phyloP scores from a whole-genome alignment of 1,284 basidiomycete species.

The Anthracocystis walkeri region DNA sequence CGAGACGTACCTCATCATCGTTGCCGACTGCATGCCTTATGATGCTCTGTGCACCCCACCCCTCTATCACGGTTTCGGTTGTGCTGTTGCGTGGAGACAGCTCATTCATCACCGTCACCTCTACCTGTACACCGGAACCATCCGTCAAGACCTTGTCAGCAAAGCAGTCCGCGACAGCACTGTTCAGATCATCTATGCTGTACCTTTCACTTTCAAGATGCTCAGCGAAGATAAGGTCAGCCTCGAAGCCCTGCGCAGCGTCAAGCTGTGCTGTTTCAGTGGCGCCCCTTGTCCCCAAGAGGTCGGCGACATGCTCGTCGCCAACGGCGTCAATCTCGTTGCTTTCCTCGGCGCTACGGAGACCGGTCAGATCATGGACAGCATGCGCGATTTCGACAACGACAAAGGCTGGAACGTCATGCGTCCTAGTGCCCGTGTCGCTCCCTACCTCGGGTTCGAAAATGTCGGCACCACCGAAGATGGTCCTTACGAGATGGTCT shows the following conservation, averaged over 20 bases:
- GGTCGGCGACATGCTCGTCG: conserved; percentile 74
- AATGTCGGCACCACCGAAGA: conserved; percentile 32
- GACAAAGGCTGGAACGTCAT: conserved; percentile 78
- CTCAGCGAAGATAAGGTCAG: conserved; percentile 75
- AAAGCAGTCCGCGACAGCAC: conserved; percentile 16
- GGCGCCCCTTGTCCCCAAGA: conserved; percentile 72
- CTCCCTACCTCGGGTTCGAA: conserved; percentile 37
- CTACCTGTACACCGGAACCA: conserved; percentile 36
- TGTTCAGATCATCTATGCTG: conserved; percentile 66
- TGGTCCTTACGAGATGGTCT: conserved; percentile 73
- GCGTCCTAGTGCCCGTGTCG: conserved; percentile 59
- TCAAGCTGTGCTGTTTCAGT: conserved; percentile 74
- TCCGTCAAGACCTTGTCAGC: conserved; percentile 25
- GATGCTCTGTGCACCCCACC: conserved; percentile 38
- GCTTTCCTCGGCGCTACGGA: conserved; percentile 73
- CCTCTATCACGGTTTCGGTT: conserved; percentile 48
- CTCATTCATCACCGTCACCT: conserved; percentile 23
- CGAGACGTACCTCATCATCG: conserved; percentile 21
- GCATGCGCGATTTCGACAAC: conserved; percentile 72
- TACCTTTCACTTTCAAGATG: conserved; percentile 72
- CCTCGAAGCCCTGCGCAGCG: conserved; percentile 71
- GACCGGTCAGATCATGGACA: conserved; percentile 70
- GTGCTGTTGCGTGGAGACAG: conserved; percentile 35
- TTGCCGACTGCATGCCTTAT: conserved; percentile 29
- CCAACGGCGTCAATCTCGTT: conserved; percentile 74